Evolutionary conservation across 176 grass and related monocot genomes (phyloP).

Genomic region (Carex cristatella): DNA sequence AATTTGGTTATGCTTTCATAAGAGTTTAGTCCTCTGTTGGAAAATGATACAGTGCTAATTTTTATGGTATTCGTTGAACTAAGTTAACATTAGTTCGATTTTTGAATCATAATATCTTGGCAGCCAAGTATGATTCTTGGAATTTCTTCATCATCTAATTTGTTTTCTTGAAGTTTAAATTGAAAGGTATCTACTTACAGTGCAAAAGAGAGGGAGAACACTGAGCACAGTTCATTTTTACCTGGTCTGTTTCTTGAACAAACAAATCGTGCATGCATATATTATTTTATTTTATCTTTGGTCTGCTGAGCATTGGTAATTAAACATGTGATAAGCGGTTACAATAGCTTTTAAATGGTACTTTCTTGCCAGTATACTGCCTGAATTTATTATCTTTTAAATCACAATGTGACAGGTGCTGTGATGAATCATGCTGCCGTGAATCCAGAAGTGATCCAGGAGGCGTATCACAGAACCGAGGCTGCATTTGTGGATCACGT

Average conservation of each 20-base stretch:
- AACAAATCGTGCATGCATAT: not conserved
- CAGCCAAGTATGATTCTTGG: not conserved
- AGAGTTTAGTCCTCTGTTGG: not conserved
- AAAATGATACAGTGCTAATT: not conserved
- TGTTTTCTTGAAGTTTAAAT: not conserved
- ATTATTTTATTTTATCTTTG: not conserved
- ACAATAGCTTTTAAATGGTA: not conserved
- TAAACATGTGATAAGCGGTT: not conserved
- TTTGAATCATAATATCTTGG: not conserved
- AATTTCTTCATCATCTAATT: not conserved
- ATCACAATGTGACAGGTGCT: not conserved
- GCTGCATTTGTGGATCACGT: slow-evolving; percentile 25
- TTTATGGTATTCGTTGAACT: not conserved
- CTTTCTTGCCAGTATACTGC: too few species aligned
- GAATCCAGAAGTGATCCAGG: slow-evolving; percentile 17
- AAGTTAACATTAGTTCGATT: not conserved
- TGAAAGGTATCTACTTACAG: too few species aligned
- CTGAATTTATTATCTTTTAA: not conserved
- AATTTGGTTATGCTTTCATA: not conserved
- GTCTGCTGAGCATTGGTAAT: not conserved
- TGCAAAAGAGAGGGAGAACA: too few species aligned
- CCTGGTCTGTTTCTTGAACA: not conserved
- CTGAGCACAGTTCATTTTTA: too few species aligned
- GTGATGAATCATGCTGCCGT: slow-evolving; percentile 6
- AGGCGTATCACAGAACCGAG: slow-evolving; percentile 38